phyloP scores from a whole-genome alignment of 495 filamentous ascomycete species.

The Peziza echinospora region DNA sequence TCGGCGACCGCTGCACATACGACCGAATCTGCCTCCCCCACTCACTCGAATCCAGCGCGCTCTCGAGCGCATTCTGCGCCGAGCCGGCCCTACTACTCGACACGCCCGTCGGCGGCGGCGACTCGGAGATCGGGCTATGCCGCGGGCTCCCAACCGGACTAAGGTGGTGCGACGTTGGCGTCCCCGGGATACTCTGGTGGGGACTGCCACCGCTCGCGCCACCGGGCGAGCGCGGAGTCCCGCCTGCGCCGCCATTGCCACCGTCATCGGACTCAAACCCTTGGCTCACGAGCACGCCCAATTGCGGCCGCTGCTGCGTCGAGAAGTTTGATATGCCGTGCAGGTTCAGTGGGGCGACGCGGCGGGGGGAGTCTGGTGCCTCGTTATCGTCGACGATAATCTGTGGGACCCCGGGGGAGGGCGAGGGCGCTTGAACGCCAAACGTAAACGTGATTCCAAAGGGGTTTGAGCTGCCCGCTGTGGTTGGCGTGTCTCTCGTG shows the following conservation, averaged over 20 bases:
- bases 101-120: background rate
- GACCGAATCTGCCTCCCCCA: constrained; percentile 16
- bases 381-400: constrained; percentile 65
- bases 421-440: constrained; percentile 10
- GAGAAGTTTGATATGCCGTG: constrained; percentile 2
- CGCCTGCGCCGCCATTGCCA: constrained; percentile 18
- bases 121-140: background rate
- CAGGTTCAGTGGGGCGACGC: constrained; percentile 6
- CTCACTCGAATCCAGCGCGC: constrained; percentile 10
- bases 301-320: background rate
- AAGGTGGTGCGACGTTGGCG: constrained; percentile 1
- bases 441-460: constrained; percentile 12
- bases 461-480: constrained; percentile 52
- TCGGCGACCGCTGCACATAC: background rate
- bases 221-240: constrained; percentile 5
- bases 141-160: constrained; percentile 1
- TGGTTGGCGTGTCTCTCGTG: constrained; percentile 49
- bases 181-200: background rate
- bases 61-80: constrained; percentile 11
- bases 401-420: constrained; percentile 47
- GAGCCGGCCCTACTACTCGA: constrained; percentile 8
- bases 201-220: background rate
- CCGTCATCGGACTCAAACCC: constrained; percentile 22
- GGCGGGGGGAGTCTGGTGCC: constrained; percentile 20
- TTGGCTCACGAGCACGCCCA: constrained; percentile 1